Base-by-base conservation (phyloP, 176 grass and related monocot species). In the Zea mays region DNA sequence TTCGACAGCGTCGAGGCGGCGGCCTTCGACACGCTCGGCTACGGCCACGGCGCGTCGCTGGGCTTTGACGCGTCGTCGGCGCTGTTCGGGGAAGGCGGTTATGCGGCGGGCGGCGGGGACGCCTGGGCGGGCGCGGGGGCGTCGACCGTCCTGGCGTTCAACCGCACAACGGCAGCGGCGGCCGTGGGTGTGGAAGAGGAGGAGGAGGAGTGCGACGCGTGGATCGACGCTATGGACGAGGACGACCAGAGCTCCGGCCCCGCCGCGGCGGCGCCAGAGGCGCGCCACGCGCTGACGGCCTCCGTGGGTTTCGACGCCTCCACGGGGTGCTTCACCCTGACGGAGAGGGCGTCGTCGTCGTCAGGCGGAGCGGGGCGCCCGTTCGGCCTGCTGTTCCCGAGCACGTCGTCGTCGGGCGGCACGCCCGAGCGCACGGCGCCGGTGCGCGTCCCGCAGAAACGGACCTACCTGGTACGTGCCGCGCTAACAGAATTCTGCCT, bases 221-320 rank as follows among this genome's bases (percentile, higher is more conserved):
- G 89, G 96, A 89, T 88, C 61, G 87, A 97, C 42, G 78, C 79
- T 7, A 76, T 84, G 86, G 88, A 80, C 72, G 85, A 78, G 86
- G 88, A 80, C 72, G 85, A 78, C 70, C 86, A 81, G 66, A 80
- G 59, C 69, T 84, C 79, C 79, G 51, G 40, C 48, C 10, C 38
- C 36, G 13, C 67, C 10, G 17, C 45, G 35, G 69, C 12, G 48
- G 20, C 35, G 48, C 40, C 59, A 17, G 67, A 27, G n/a, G 6
- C 13, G 12, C 2, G 12, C 44, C 67, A 34, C 55, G 44, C 59
- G 60, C 5, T 47, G 35, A 45, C 61, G 46, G 33, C 77, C 12
- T 39, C 87, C 20, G 43, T 83, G 11, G 76, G 76, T 13, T 83
- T 77, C 41, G 71, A 81, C 84, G 69, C 73, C 2, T 46, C 54